Evolutionary conservation across 2,329 filamentous ascomycete genomes (phyloP).

Genomic region (Tolypocladium tundrense): DNA sequence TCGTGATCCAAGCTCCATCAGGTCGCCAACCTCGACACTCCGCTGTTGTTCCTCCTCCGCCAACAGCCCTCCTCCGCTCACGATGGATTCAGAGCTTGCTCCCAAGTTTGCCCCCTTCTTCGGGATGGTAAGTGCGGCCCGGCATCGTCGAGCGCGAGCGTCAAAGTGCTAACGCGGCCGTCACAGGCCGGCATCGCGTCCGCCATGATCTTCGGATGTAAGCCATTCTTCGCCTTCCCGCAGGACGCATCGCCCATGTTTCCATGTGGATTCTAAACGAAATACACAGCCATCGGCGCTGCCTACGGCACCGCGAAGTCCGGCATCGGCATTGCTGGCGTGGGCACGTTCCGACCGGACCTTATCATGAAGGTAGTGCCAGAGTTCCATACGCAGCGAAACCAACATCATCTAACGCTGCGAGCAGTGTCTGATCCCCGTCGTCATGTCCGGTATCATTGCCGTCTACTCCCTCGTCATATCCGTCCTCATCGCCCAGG

Average conservation of each 20-base stretch:
- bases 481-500: slow-evolving; percentile 87
- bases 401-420: background rate
- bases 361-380: slow-evolving; percentile 74
- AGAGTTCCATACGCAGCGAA: background rate
- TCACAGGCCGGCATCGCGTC: slow-evolving; percentile 63
- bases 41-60: background rate
- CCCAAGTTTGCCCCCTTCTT: slow-evolving; percentile 83
- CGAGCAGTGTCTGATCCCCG: slow-evolving; percentile 65
- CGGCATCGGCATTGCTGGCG: slow-evolving; percentile 77
- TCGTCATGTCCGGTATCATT: slow-evolving; percentile 98
- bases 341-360: slow-evolving; percentile 75
- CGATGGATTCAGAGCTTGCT: slow-evolving; percentile 51
- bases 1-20: background rate
- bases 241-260: background rate
- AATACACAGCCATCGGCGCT: slow-evolving; percentile 50
- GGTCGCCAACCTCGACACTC: background rate
- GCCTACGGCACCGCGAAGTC: slow-evolving; percentile 84
- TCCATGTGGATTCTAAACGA: slow-evolving; percentile 6
- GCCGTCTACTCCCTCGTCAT: slow-evolving; percentile 97
- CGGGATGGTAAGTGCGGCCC: slow-evolving; percentile 59
- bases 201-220: slow-evolving; percentile 80
- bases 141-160: slow-evolving; percentile 1
- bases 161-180: slow-evolving; percentile 13
- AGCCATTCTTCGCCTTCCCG: slow-evolving; percentile 17
- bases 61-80: slow-evolving; percentile 10